Evolutionary conservation across 306 rosid genomes (phyloP), one percentile per base, ranked within the genome.

Genomic region (Quercus rubra): DNA sequence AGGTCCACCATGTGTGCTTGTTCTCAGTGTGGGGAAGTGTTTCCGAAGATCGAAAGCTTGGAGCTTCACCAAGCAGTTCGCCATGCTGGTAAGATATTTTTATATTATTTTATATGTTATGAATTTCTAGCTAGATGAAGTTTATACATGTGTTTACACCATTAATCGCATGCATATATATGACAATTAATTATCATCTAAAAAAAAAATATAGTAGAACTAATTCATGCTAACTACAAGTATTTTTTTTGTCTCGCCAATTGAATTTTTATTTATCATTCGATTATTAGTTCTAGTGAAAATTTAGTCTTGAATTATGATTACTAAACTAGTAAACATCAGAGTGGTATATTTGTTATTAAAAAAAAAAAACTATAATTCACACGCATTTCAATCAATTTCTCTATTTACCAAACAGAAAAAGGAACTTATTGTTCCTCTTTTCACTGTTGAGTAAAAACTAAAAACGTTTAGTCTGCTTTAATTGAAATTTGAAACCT

Each of bases 41-140:
- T 96, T 84, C 91, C 97, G 2, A 93, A 96, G 83, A 77, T 87
- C 64, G 99, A 96, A 81, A 91, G 89, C 78, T 82, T 93, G 85
- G 96, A 96, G 82, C 94, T 90, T 87, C 99, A 96, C 84, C 98
- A 93, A 80, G 91, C 93, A 73, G 83, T 89, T 86, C 98, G 94
- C 41, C 99, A 96, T 83, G 98, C 99, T 10, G 99, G 99, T 96
- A 93, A 23, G 33, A 17, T 54, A 21, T 58, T 58, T 62, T 10
- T 51, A 30, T 35, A 12, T 38, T 4, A 9, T n/a, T 20, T 28
- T 19, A 27, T 15, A 43, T 51, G 14, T 62, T 2, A 25, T 76
- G 4, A 5, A 25, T 76, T 76, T 18, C 54, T 46, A 19, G 14
- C 12, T 9, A 7, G 28, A 35, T 17, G 5, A 15, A 64, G 1